Evolutionary conservation across 495 filamentous ascomycete genomes (phyloP), one percentile per base, ranked within the genome.

Genomic region (Coniosporium apollinis): DNA sequence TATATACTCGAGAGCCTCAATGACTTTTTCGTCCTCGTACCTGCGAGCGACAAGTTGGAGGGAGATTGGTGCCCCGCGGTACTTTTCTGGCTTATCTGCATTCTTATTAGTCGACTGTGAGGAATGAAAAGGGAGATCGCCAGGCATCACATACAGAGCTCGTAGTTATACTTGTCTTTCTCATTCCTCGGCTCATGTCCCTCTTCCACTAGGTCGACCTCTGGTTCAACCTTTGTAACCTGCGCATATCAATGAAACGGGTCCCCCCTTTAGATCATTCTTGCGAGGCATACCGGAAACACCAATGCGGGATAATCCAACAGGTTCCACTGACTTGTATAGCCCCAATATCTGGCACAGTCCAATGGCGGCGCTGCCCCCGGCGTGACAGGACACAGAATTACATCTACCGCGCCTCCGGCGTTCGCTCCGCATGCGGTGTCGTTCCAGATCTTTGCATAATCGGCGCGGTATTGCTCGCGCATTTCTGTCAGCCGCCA

Each of bases 301-400:
- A 72, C 57, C 2, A 60, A 51, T 15, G 63, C 66, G 7, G 74
- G 79, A 41, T 75, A 74, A 47, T 82, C 76, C 0, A 82, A 54
- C 22, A 81, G 45, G 44, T 86, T 84, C 76, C 78, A 86, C 40
- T 79, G 69, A 2, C 62, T 57, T 0, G 75, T 80, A 35, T 82
- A 86, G 10, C 66, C 64, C 78, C 76, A 81, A 48, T 78, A 81
- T 11, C 66, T 65, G 0, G 67, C 59, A 10, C 68, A 69, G 22
- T 69, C 67, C 31, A 75, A 62, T 34, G 62, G 64, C 4, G 72
- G 64, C 1, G 79, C 76, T 0, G 64, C 64, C 10, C 72, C 66
- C 1, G 69, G 65, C 10, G 66, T 69, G 0, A 61, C 66, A 0
- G 80, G 77, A 34, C 66, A 72, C 0, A 89, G 58, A 29, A 89